These are phyloP conservation scores for Tulasnella sp. DNA, from an alignment of 768 basidiomycete genomes.

Conservation along the genomic window DNA sequence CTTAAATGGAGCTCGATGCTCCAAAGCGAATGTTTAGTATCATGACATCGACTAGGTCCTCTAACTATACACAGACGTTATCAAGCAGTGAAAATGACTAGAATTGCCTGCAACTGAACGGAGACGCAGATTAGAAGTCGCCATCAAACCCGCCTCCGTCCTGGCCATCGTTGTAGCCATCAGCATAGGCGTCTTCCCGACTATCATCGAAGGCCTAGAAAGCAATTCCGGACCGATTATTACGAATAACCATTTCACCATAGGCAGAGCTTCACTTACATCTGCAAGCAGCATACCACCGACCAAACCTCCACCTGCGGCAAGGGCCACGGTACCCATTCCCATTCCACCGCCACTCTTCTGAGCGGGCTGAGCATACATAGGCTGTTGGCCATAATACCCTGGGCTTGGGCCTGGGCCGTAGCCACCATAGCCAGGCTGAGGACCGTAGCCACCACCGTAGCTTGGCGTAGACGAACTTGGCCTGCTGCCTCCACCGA, in stretches of 20 bases:
- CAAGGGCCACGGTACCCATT: neutral
- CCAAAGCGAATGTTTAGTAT: too few species aligned
- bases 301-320: neutral
- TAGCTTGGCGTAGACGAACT: neutral
- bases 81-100: too few species aligned
- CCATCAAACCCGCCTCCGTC: neutral
- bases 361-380: neutral
- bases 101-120: too few species aligned
- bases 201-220: neutral
- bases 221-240: neutral
- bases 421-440: neutral
- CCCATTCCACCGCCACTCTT: neutral
- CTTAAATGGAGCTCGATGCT: too few species aligned
- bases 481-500: neutral
- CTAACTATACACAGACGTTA: too few species aligned
- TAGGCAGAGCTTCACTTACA: neutral
- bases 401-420: neutral
- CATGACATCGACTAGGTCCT: too few species aligned
- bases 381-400: constrained; percentile 7
- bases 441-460: neutral
- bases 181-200: neutral
- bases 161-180: neutral
- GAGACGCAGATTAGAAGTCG: neutral
- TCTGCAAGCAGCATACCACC: neutral
- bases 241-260: neutral